Evolutionary conservation across 345 rosid genomes (phyloP).

Genomic region (Conringia planisiliqua): DNA sequence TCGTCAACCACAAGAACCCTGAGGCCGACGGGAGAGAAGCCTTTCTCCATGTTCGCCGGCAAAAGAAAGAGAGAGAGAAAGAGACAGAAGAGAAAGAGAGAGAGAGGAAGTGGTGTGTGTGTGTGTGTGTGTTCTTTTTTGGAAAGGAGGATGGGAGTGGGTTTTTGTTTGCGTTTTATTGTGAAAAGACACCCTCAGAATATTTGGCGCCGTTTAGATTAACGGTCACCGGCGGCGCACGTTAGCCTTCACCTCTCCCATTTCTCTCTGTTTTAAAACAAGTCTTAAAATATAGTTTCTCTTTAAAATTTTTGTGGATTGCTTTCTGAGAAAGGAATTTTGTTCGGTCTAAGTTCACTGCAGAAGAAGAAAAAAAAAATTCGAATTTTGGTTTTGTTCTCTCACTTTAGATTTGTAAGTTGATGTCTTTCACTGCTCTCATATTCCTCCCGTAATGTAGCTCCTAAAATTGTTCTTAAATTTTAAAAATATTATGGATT

Average conservation of each 20-base stretch:
- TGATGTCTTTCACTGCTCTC: slow-evolving; percentile 5
- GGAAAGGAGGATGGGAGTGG: slow-evolving; percentile 28
- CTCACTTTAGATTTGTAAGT: not conserved
- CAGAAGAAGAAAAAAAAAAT: not conserved
- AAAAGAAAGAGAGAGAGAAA: slow-evolving; percentile 7
- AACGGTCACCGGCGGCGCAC: slow-evolving; percentile 40
- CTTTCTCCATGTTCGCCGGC: slow-evolving; percentile 47
- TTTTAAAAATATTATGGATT: slow-evolving; percentile 8
- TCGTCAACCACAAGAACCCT: slow-evolving; percentile 98
- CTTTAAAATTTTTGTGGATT: not conserved
- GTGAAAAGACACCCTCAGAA: slow-evolving; percentile 27
- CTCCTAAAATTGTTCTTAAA: slow-evolving; percentile 3
- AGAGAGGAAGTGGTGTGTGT: not conserved
- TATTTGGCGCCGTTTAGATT: slow-evolving; percentile 59
- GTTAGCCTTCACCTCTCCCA: slow-evolving; percentile 22
- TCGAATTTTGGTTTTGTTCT: not conserved
- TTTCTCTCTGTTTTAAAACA: not conserved
- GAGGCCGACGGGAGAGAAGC: slow-evolving; percentile 84
- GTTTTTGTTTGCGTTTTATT: slow-evolving; percentile 36
- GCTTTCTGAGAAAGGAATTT: slow-evolving; percentile 4
- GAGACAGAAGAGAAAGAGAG: not conserved
- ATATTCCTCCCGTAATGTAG: slow-evolving; percentile 14
- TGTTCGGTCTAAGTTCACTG: slow-evolving; percentile 23
- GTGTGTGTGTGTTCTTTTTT: slow-evolving; percentile 20
- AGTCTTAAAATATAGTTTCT: not conserved